Conservation (phyloP, 2,329 filamentous ascomycete species). For the Xylaria sp. region DNA sequence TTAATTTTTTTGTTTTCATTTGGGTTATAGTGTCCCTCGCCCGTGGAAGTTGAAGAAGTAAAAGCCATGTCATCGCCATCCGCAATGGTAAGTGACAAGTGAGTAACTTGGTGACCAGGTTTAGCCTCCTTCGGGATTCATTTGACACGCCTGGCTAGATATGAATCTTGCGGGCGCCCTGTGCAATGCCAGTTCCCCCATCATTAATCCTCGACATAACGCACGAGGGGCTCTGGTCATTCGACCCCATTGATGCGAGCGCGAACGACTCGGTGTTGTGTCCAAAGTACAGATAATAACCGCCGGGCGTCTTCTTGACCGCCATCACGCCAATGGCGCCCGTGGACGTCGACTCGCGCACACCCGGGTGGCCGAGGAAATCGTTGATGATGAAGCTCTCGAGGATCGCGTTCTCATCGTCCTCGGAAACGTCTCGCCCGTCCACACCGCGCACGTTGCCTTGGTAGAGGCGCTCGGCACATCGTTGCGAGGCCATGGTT, state of each 20-base stretch:
- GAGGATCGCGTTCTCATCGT: slow-evolving; percentile 78
- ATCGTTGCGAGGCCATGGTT: slow-evolving; percentile 85
- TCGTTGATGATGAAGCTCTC: slow-evolving; percentile 81
- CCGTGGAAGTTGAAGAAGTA: too few species aligned
- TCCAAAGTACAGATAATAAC: slow-evolving; percentile 87
- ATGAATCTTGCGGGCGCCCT: slow-evolving; percentile 59
- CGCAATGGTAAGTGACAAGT: too few species aligned
- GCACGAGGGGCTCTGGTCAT: slow-evolving; percentile 75
- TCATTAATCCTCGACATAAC: slow-evolving; percentile 81
- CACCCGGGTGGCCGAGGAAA: slow-evolving; percentile 91
- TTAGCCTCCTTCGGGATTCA: too few species aligned
- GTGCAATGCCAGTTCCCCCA: slow-evolving; percentile 56
- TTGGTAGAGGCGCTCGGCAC: slow-evolving; percentile 83
- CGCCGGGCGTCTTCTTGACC: slow-evolving; percentile 80
- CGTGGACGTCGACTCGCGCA: slow-evolving; percentile 77
- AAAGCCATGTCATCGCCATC: too few species aligned
- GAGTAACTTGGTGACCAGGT: background rate
- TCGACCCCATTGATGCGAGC: slow-evolving; percentile 84
- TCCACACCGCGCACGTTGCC: slow-evolving; percentile 64
- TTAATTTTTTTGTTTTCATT: too few species aligned
- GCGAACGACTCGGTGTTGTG: slow-evolving; percentile 94
- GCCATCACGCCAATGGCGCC: slow-evolving; percentile 90
- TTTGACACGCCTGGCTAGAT: slow-evolving; percentile 24
- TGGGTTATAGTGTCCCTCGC: too few species aligned
- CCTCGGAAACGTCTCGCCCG: slow-evolving; percentile 68